A percentile compares a stretch with the other conserved stretches of the same genome.
phyloP scores from a whole-genome alignment of 345 rosid genomes.

The Moricandia moricandioides region DNA sequence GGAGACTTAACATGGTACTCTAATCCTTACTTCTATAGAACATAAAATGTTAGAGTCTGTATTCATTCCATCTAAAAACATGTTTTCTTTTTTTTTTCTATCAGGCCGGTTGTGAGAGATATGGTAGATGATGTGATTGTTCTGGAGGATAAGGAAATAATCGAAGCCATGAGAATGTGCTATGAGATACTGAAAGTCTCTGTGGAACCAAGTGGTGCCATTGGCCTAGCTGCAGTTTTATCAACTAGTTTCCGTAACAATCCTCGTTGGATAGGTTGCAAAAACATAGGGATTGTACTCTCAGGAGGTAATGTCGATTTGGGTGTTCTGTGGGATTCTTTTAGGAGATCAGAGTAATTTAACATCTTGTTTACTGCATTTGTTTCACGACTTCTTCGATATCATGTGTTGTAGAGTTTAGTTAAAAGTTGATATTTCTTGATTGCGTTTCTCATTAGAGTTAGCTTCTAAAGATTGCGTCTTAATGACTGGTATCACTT shows the following conservation, averaged over 20 bases:
- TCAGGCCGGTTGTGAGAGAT: conserved; percentile 83
- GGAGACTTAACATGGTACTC: conserved; percentile 82
- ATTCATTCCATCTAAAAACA: background rate
- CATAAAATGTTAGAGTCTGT: background rate
- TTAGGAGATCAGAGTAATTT: conserved; percentile 23
- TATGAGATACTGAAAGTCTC: conserved; percentile 79
- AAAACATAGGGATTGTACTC: conserved; percentile 52
- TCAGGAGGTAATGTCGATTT: conserved; percentile 92
- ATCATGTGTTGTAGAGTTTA: background rate
- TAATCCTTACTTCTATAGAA: background rate
- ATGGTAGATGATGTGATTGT: conserved; percentile 66
- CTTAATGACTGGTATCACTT: too few relatives aligned
- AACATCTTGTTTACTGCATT: conserved; percentile 2
- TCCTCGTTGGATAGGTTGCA: conserved; percentile 56
- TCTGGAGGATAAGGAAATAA: conserved; percentile 64
- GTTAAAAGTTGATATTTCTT: too few relatives aligned
- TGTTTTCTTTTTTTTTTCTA: background rate
- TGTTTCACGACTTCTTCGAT: conserved; percentile 5
- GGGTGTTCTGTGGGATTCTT: conserved; percentile 64
- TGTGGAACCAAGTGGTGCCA: conserved; percentile 93
- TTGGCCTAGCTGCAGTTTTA: conserved; percentile 87
- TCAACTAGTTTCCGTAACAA: conserved; percentile 55
- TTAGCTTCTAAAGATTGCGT: too few relatives aligned
- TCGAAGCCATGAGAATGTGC: conserved; percentile 83
- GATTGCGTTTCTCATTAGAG: too few relatives aligned